Base-by-base conservation (phyloP, 768 basidiomycete species). In the Rhodocollybia butyracea region DNA sequence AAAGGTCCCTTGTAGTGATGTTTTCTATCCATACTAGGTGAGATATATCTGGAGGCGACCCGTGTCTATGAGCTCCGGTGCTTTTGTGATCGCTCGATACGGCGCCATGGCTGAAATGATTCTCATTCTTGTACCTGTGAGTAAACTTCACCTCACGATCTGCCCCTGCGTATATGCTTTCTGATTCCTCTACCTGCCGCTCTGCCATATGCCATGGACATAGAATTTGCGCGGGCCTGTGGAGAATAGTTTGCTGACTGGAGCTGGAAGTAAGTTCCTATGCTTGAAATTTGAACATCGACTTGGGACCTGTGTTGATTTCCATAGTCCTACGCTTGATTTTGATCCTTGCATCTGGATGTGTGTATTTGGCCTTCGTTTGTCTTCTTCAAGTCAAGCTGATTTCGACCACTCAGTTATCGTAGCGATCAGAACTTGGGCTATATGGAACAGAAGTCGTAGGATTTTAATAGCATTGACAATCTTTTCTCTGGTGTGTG, bases 371-470 rank as follows among this genome's bases (percentile, higher is more conserved):
- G 3, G 15, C 50, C 24, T 26, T 5, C 10, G 22, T 21, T 10
- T 26, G 36, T 36, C 11, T 17, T 22, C n/a, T 3, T 54, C 21
- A 8, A 19, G 39, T 6, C 17, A 17, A 17, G 21, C 5, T 40
- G 34, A 36, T 8, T 8, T 7, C 34, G n/a, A 26, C 39, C 8
- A 17, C 40, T n/a, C 21, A 66, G 66, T 64, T n/a, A 59, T 67
- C 26, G 59, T 67, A 13, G 66, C 58, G 8, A 54, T 57, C 31
- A 54, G 66, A 21, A 65, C 64, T 21, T 67, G 65, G 64, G 66
- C 64, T 5, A 58, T 66, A 43, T 67, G 66, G 66, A 58, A 58
- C 30, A 63, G 48, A 27, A 57, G 51, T 48, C 57, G 55, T 2
- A 2, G 8, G 4, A 59, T 67, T 8, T 21, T 62, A 10, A 32